phyloP scores from a whole-genome alignment of 768 basidiomycete species.

The Zangia roseola region DNA sequence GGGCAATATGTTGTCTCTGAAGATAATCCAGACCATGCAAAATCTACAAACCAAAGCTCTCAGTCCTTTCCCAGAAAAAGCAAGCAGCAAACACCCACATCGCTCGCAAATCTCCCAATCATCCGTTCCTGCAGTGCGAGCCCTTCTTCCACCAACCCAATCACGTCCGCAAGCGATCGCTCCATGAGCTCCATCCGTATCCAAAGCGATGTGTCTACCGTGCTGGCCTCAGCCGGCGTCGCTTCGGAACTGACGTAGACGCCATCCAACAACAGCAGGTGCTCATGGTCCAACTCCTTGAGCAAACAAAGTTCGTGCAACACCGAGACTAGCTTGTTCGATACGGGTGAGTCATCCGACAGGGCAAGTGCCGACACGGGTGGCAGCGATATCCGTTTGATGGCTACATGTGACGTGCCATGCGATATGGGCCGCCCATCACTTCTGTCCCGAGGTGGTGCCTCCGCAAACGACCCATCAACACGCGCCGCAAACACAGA shows the following conservation, averaged over 20 bases:
- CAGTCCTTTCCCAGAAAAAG: neutral
- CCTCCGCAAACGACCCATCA: constrained; percentile 9
- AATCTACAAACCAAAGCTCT: constrained; percentile 41
- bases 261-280: constrained; percentile 66
- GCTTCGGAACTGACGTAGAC: constrained; percentile 59
- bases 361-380: constrained; percentile 30
- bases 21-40: constrained; percentile 66
- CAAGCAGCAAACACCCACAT: constrained; percentile 50
- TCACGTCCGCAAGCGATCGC: constrained; percentile 79
- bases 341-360: constrained; percentile 35
- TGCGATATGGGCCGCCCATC: constrained; percentile 25
- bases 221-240: constrained; percentile 29
- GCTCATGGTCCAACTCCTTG: constrained; percentile 54
- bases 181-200: constrained; percentile 92
- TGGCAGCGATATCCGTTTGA: constrained; percentile 68
- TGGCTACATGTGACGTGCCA: constrained; percentile 56
- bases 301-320: constrained; percentile 60
- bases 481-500: constrained; percentile 55
- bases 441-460: neutral
- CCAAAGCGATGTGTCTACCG: constrained; percentile 66
- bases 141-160: constrained; percentile 60
- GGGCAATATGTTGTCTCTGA: constrained; percentile 64
- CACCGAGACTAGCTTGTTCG: constrained; percentile 63
- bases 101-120: constrained; percentile 72
- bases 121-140: constrained; percentile 64